Evolutionary conservation across 1,284 basidiomycete genomes (phyloP).

Genomic region (Malassezia obtusa): DNA sequence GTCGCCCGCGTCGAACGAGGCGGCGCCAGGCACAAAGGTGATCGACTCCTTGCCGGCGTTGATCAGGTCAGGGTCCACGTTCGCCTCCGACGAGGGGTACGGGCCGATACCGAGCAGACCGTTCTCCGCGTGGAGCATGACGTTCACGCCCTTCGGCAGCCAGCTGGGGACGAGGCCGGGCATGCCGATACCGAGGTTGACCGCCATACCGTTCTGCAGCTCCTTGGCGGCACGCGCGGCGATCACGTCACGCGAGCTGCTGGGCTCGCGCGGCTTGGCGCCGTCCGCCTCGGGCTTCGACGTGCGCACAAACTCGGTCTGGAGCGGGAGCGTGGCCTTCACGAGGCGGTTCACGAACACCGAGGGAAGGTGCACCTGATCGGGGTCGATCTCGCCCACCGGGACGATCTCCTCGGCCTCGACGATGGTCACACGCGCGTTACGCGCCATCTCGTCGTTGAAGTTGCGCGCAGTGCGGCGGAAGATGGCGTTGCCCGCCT

Average conservation of each 20-base stretch:
- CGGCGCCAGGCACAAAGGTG: slow-evolving; percentile 70
- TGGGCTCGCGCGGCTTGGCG: slow-evolving; percentile 23
- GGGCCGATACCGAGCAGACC: slow-evolving; percentile 45
- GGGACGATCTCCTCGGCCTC: slow-evolving; percentile 45
- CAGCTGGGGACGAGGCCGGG: slow-evolving; percentile 40
- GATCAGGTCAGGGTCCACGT: slow-evolving; percentile 47
- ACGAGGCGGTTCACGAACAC: slow-evolving; percentile 43
- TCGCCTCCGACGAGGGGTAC: slow-evolving; percentile 26
- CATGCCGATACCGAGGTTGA: slow-evolving; percentile 45
- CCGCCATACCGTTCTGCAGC: slow-evolving; percentile 39
- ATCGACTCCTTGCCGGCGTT: slow-evolving; percentile 82
- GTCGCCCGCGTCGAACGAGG: slow-evolving; percentile 81
- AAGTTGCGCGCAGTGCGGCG: slow-evolving; percentile 44
- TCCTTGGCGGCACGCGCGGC: slow-evolving; percentile 37
- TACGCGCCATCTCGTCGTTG: slow-evolving; percentile 38
- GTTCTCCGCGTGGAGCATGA: slow-evolving; percentile 41
- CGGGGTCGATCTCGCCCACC: slow-evolving; percentile 29
- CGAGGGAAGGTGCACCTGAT: slow-evolving; percentile 37
- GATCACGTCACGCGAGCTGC: slow-evolving; percentile 24
- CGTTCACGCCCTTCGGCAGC: slow-evolving; percentile 36
- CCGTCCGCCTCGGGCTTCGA: slow-evolving; percentile 1
- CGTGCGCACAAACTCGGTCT: slow-evolving; percentile 36
- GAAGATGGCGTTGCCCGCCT: slow-evolving; percentile 53
- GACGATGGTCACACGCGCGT: slow-evolving; percentile 40
- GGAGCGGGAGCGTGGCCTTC: slow-evolving; percentile 24